These are phyloP conservation scores for Nannizzia gypsea DNA, from an alignment of 2,329 filamentous ascomycete species.

Conservation along the genomic window DNA sequence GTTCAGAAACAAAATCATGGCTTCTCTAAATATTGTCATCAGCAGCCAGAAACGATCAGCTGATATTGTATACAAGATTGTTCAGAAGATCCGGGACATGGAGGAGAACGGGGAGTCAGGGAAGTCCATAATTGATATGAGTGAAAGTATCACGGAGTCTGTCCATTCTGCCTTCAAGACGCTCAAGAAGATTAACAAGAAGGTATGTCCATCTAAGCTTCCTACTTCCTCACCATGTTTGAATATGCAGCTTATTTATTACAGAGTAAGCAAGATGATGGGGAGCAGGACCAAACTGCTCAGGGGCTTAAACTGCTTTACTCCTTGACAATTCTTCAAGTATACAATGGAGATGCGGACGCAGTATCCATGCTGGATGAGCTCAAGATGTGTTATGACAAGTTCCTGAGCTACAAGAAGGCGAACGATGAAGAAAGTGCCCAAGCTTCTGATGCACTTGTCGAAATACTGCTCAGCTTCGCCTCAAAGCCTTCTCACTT, in stretches of 20 bases:
- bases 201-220: conserved; percentile 17
- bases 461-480: conserved; percentile 85
- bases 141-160: conserved; percentile 33
- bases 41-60: conserved; percentile 28
- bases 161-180: conserved; percentile 34
- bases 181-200: conserved; percentile 27
- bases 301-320: conserved; percentile 70
- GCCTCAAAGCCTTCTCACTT: conserved; percentile 73
- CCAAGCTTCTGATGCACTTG: conserved; percentile 54
- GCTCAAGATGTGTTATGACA: conserved; percentile 62
- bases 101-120: conserved; percentile 26
- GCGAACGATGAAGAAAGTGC: conserved; percentile 40
- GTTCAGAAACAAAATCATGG: conserved; percentile 45
- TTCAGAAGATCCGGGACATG: conserved; percentile 31
- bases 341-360: conserved; percentile 82
- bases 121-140: conserved; percentile 39
- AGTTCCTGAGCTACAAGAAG: conserved; percentile 43
- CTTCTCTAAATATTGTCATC: conserved; percentile 43
- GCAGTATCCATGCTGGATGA: conserved; percentile 73
- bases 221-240: neutral
- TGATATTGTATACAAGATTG: conserved; percentile 29
- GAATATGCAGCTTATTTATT: conserved; percentile 24
- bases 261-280: conserved; percentile 42
- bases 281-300: conserved; percentile 31
- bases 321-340: conserved; percentile 70